Evolutionary conservation across 106 monocot species (phyloP), one percentile per base, ranked within the genome.

Genomic region (Gastrodia elata): DNA sequence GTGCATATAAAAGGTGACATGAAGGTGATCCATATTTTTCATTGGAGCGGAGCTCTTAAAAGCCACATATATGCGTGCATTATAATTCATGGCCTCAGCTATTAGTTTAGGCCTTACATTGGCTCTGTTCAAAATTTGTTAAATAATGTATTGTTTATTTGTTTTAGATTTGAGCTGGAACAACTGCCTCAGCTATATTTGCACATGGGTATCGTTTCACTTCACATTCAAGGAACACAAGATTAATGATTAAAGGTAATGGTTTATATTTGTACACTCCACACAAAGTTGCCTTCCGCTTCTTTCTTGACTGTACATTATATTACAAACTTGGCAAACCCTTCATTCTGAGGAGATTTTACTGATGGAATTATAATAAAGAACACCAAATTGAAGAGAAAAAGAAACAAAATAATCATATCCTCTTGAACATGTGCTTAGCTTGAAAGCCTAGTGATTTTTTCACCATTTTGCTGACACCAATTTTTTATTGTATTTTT

Each of bases 201-300:
- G n/a, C 67, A 36, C 16, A 20, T 34, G 20, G 15, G 34, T 20
- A n/a, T 36, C 14, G 20, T n/a, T 36, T n/a, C 38, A 67, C 10
- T 67, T 67, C 67, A 67, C 67, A 67, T 67, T 67, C 67, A 37
- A 67, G 67, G 38, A 35, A 67, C 37, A 67, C 67, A 67, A 35
- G 67, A 67, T 67, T 67, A 67, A 67, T 67, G 67, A 67, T 67
- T 36, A 67, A 67, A 67, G 67, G 67, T 38, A 11, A 67, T 38
- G 18, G 1, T 61, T 61, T 61, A 61, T 30, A 1, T 32, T 61
- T 13, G 61, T 32, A n/a, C 3, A 61, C 15, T 32, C 14, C 1
- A 32, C 4, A 32, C 6, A 61, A 32, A n/a, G 8, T 59, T 59
- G 6, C 28, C 5, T 32, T 1, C 43, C 43, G 8, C 15, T 61